phyloP scores from a whole-genome alignment of 2,329 filamentous ascomycete genomes.

The Salinomyces thailandicus region DNA sequence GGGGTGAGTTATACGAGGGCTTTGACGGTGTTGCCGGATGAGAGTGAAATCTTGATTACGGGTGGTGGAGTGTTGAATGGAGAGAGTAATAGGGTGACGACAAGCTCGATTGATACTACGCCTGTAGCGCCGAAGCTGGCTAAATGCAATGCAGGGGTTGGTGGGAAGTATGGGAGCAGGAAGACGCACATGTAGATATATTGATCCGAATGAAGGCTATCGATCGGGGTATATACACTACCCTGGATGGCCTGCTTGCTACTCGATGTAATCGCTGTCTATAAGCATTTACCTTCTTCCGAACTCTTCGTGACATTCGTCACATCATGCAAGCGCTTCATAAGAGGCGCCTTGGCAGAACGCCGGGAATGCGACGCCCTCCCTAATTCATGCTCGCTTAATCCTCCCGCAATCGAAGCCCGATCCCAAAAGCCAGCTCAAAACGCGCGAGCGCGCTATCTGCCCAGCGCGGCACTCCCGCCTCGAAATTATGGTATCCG shows the following conservation, averaged over 20 bases:
- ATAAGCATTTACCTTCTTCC: no score
- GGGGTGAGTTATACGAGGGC: slow-evolving; percentile 37
- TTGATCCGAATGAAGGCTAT: background rate
- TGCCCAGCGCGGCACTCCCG: background rate
- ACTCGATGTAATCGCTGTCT: no score
- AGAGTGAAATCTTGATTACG: slow-evolving; percentile 31
- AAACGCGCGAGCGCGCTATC: background rate
- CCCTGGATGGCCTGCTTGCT: no score
- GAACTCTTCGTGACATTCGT: background rate
- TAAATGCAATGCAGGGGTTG: background rate
- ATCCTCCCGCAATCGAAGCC: background rate
- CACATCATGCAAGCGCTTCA: background rate
- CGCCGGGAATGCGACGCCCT: background rate
- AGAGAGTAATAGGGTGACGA: slow-evolving; percentile 19
- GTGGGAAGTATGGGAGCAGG: background rate
- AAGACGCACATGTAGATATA: background rate
- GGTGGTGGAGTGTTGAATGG: slow-evolving; percentile 29
- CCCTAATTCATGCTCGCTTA: background rate
- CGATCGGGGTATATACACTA: no score
- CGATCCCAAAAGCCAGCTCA: no score
- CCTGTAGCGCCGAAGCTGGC: background rate
- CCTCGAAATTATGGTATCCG: no score
- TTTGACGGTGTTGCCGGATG: slow-evolving; percentile 35
- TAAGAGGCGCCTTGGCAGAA: background rate
- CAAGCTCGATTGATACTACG: slow-evolving; percentile 7